A percentile compares a stretch with the other conserved stretches of the same genome.
These are phyloP conservation scores for Flueggea neowawraea DNA, from an alignment of 441 rosid genomes.

Conservation along the genomic window DNA sequence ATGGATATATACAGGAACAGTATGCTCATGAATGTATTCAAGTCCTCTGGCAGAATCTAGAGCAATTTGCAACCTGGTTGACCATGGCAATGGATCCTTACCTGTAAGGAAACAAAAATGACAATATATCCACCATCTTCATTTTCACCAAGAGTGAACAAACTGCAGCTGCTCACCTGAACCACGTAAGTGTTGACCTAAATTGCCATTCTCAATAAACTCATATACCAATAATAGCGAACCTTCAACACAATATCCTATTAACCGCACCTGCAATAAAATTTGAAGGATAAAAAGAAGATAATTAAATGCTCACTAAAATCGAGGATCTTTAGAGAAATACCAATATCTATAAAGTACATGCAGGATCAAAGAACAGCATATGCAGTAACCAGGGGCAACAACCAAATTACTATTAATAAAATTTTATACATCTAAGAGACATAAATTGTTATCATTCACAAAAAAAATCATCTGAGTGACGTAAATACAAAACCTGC, in stretches of 20 bases:
- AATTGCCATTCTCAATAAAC: slow-evolving; percentile 86
- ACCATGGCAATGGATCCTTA: slow-evolving; percentile 63
- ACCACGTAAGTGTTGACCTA: slow-evolving; percentile 87
- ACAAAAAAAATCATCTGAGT: neutral
- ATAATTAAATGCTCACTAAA: neutral
- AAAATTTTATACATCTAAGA: too few relatives aligned
- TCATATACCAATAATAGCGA: slow-evolving; percentile 93
- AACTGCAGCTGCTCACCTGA: slow-evolving; percentile 45
- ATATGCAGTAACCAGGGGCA: neutral
- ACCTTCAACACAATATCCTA: slow-evolving; percentile 96
- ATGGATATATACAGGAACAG: slow-evolving; percentile 80
- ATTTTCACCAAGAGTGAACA: neutral
- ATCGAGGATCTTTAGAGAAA: neutral
- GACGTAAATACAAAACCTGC: neutral
- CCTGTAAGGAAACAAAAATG: slow-evolving; percentile 25
- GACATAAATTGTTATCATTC: neutral
- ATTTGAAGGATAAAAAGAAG: neutral
- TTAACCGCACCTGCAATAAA: slow-evolving; percentile 71
- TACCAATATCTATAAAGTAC: neutral
- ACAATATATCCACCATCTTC: neutral
- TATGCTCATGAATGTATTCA: slow-evolving; percentile 83
- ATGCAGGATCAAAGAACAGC: neutral
- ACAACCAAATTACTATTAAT: neutral
- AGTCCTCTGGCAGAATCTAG: slow-evolving; percentile 87
- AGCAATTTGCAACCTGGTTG: slow-evolving; percentile 70